Conservation (phyloP, 2,329 filamentous ascomycete species). For the Sporothrix mexicana region DNA sequence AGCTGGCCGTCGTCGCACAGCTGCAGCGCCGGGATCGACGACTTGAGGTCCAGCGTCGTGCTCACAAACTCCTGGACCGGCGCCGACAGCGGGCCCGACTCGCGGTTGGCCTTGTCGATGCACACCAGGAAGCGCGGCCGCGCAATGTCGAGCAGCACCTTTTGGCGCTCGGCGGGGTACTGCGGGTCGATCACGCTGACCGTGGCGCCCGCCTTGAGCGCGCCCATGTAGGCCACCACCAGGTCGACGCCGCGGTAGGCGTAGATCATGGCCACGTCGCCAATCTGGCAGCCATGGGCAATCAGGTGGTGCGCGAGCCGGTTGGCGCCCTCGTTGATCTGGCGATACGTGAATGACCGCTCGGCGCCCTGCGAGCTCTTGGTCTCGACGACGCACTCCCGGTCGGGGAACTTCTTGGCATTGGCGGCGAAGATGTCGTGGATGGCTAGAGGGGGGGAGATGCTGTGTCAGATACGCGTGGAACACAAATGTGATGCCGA, state of each 20-base stretch:
- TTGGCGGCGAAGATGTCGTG: constrained; percentile 72
- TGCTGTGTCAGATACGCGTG: neutral
- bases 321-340: constrained; percentile 87
- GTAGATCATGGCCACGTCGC: constrained; percentile 93
- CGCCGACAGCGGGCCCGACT: constrained; percentile 60
- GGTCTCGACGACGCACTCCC: constrained; percentile 58
- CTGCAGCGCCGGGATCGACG: constrained; percentile 74
- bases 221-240: constrained; percentile 77
- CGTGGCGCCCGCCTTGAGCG: constrained; percentile 62
- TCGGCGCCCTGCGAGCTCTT: constrained; percentile 56
- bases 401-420: constrained; percentile 70
- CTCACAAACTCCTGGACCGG: constrained; percentile 69
- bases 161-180: constrained; percentile 81
- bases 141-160: constrained; percentile 82
- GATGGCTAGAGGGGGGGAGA: constrained; percentile 54
- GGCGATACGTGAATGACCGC: constrained; percentile 78
- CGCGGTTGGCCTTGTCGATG: constrained; percentile 73
- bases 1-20: constrained; percentile 74
- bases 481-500: neutral
- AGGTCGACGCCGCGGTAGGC: constrained; percentile 78
- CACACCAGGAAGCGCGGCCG: constrained; percentile 73
- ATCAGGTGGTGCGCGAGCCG: constrained; percentile 79
- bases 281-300: constrained; percentile 72
- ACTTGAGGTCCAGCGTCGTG: constrained; percentile 73
- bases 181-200: constrained; percentile 76